A percentile compares a stretch with the other conserved stretches of the same genome.
These are phyloP conservation scores for Scedosporium dehoogii DNA, from an alignment of 2,329 filamentous ascomycete genomes.

Conservation along the genomic window DNA sequence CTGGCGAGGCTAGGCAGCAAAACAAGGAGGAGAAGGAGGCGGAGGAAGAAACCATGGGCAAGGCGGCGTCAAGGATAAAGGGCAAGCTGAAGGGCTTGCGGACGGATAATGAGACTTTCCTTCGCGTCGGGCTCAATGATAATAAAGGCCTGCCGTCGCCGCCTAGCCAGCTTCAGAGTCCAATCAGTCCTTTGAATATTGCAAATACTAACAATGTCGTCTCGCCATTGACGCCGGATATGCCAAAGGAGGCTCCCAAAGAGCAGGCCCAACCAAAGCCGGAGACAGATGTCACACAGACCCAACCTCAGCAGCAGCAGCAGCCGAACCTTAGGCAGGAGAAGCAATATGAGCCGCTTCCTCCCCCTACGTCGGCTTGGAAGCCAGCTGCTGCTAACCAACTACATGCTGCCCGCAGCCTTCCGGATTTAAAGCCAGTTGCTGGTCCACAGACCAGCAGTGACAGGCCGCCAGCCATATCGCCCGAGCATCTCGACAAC, in stretches of 20 bases:
- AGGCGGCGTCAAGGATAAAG: slow-evolving; percentile 10
- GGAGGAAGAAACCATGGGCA: slow-evolving; percentile 9
- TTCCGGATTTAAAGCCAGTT: slow-evolving; percentile 13
- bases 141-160: background rate
- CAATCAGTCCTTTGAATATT: background rate
- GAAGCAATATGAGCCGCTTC: slow-evolving; percentile 11
- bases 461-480: slow-evolving; percentile 15
- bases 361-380: slow-evolving; percentile 16
- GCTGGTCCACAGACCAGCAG: slow-evolving; percentile 11
- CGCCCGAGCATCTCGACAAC: background rate
- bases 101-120: background rate
- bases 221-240: background rate
- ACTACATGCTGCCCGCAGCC: slow-evolving; percentile 15
- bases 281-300: background rate
- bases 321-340: slow-evolving; percentile 11
- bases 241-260: background rate
- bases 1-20: background rate
- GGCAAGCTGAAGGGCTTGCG: slow-evolving; percentile 1
- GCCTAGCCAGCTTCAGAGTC: background rate
- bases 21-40: background rate
- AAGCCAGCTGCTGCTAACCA: slow-evolving; percentile 12
- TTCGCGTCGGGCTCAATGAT: background rate
- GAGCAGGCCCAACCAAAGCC: background rate
- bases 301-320: background rate
- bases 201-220: background rate